Base-by-base conservation (phyloP, 257 asterid genomes). In the Verbena officinalis region DNA sequence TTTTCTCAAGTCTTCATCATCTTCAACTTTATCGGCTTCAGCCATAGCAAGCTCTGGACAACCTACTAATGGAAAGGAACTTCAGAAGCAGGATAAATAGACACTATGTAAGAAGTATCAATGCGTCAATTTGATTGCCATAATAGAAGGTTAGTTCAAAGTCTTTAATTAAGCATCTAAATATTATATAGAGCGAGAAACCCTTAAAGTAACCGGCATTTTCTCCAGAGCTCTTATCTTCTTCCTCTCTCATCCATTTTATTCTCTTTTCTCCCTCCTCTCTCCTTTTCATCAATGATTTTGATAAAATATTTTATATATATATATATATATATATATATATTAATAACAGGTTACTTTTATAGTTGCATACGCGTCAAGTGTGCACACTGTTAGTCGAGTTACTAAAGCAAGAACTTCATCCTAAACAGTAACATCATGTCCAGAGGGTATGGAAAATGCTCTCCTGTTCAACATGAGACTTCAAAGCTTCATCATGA, bases 1-100 rank as follows among this genome's bases (percentile, higher is more conserved):
- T 79, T 94, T 94, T 80, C 96, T 80, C 70, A 90, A 74, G 75
- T 93, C 99, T 72, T 88, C 97, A 65, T 93, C 99, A 80, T 94
- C 99, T 80, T 94, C 99, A 61, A 94, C 97, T 75, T 88, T 94
- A 78, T 94, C 97, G 38, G 97, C 97, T 82, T 94, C 99, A 55
- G 99, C 99, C 99, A 84, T 94, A 15, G 99, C 99, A 58, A 94
- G 93, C 83, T 90, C 99, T 23, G 88, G 89, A 83, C 97, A 53
- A 94, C 96, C 99, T 93, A 59, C 44, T 56, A 54, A 75, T 42
- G 55, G 34, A 52, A 59, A 46, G 50, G 59, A 62, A 62, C 64
- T 57, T 67, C 67, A 39, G 58, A 54, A 54, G 39, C 64, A 67
- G 60, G 65, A 21, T 38, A 51, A 63, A 68, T 40, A 34, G 16